Conservation (phyloP, 1,139 yeast species). For the Suhomyces taliae region DNA sequence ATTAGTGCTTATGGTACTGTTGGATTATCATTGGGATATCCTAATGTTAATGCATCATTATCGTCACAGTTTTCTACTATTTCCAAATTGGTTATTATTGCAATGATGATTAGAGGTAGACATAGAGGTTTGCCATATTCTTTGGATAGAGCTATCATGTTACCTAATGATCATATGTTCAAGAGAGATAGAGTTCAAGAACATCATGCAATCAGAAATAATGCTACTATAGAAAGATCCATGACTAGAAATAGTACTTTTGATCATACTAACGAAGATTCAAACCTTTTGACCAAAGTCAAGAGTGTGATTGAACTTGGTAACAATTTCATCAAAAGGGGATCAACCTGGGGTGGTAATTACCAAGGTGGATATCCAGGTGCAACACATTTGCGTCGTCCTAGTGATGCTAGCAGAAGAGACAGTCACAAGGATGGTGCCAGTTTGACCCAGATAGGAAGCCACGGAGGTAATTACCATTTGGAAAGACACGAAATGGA, state of each 20-base stretch:
- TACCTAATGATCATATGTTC: conserved; percentile 71
- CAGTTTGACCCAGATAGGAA: background rate
- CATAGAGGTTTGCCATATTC: conserved; percentile 96
- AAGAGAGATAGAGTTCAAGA: conserved; percentile 70
- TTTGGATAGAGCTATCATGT: conserved; percentile 89
- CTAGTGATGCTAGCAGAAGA: conserved; percentile 4
- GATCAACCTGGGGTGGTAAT: background rate
- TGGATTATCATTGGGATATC: conserved; percentile 85
- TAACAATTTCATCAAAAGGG: conserved; percentile 4
- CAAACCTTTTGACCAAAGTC: conserved; percentile 8
- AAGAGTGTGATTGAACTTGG: conserved; percentile 4
- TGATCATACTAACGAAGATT: conserved; percentile 8
- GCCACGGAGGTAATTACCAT: background rate
- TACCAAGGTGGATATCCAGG: too few species aligned
- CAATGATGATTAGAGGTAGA: conserved; percentile 90
- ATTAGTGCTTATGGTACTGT: conserved; percentile 97
- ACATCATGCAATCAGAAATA: conserved; percentile 46
- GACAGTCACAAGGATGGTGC: background rate
- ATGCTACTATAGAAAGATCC: conserved; percentile 29
- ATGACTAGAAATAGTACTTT: conserved; percentile 13
- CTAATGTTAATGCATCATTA: conserved; percentile 64
- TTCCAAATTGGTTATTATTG: conserved; percentile 82
- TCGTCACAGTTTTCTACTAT: conserved; percentile 68
- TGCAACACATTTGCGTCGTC: background rate
- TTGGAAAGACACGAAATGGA: background rate